These are phyloP conservation scores for Psilocybe tampanensis DNA, from an alignment of 768 basidiomycete genomes.

Conservation along the genomic window DNA sequence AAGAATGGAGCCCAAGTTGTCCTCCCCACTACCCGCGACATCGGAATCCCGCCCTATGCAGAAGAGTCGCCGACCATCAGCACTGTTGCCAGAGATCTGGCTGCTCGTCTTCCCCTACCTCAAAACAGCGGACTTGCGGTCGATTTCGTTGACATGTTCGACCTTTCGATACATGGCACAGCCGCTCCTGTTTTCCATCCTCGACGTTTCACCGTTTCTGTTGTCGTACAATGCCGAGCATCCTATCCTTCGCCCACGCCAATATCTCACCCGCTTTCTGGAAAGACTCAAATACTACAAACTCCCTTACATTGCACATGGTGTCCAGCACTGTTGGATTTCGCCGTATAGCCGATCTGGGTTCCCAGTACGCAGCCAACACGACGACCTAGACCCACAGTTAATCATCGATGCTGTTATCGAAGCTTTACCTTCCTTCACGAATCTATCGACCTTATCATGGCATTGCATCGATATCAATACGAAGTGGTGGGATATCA, in stretches of 20 bases:
- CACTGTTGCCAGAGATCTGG: constrained; percentile 37
- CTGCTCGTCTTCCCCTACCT: constrained; percentile 35
- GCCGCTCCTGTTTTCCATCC: constrained; percentile 35
- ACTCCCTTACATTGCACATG: constrained; percentile 32
- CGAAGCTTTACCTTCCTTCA: constrained; percentile 29
- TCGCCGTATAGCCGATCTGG: constrained; percentile 34
- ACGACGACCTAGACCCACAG: constrained; percentile 34
- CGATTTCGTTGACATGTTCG: constrained; percentile 32
- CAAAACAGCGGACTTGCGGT: constrained; percentile 27
- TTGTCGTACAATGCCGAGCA: constrained; percentile 29
- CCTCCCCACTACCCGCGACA: not conserved
- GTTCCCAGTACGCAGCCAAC: constrained; percentile 28
- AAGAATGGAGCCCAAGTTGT: not conserved
- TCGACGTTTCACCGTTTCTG: constrained; percentile 39
- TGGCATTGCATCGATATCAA: constrained; percentile 41
- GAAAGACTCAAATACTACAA: constrained; percentile 34
- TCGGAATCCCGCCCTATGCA: not conserved
- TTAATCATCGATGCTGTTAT: constrained; percentile 35
- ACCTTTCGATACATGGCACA: constrained; percentile 36
- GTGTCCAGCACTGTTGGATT: constrained; percentile 36
- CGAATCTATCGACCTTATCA: constrained; percentile 31
- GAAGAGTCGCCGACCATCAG: not conserved
- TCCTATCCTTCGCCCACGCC: constrained; percentile 27
- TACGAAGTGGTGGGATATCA: constrained; percentile 31
- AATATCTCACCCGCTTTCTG: constrained; percentile 32